A percentile compares a stretch with the other conserved stretches of the same genome.
Conservation (phyloP, 2,329 filamentous ascomycete genomes). For the Talaromyces sp. region DNA sequence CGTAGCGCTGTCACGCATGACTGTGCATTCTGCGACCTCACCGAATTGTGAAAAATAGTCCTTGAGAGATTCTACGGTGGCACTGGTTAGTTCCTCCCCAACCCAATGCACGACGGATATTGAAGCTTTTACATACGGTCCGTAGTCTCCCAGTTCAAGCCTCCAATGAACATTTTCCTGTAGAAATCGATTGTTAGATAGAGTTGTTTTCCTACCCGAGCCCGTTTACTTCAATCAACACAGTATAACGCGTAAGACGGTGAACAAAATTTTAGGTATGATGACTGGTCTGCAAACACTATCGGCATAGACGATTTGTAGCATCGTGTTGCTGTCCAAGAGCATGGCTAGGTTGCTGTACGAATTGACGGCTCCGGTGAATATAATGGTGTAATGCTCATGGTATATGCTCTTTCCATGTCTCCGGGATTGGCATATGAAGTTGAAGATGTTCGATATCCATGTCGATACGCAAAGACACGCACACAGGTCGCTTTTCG, state of each 20-base stretch:
- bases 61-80: conserved; percentile 75
- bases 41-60: conserved; percentile 98
- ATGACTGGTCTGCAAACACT: not conserved
- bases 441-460: not conserved
- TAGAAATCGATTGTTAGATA: conserved; percentile 31
- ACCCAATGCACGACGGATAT: not conserved
- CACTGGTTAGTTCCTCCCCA: not conserved
- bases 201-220: not conserved
- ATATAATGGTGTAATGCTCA: not conserved
- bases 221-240: not conserved
- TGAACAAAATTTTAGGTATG: not conserved
- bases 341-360: not conserved
- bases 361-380: not conserved
- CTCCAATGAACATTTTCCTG: conserved; percentile 99
- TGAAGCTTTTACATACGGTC: conserved; percentile 64
- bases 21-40: conserved; percentile 94
- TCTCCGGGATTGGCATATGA: not conserved
- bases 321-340: not conserved
- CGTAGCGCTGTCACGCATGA: conserved; percentile 96
- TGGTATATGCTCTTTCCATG: not conserved
- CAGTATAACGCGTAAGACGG: not conserved
- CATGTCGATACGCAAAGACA: not conserved
- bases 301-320: not conserved
- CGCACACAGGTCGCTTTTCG: not conserved
- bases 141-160: conserved; percentile 97